These are phyloP conservation scores for Solanum pennellii DNA, from an alignment of 257 asterid genomes.

Conservation along the genomic window DNA sequence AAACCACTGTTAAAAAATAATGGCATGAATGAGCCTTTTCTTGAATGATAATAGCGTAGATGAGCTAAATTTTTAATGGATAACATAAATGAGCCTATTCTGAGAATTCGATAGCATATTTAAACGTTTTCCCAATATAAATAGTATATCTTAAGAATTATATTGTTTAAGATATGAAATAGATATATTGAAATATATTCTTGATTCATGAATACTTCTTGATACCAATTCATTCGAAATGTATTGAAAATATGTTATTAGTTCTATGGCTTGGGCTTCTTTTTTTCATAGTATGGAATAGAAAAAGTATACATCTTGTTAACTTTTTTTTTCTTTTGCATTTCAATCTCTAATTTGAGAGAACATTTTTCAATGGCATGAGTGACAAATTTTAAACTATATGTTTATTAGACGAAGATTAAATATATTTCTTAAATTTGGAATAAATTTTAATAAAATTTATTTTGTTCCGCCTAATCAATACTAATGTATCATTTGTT, in stretches of 20 bases:
- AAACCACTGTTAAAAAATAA: too few relatives aligned
- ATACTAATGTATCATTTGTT: too few relatives aligned
- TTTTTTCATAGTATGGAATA: too few relatives aligned
- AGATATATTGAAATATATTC: neutral
- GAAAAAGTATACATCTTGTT: too few relatives aligned
- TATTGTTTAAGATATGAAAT: neutral
- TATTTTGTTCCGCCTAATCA: neutral
- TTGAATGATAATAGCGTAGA: fast-evolving
- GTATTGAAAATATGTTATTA: neutral
- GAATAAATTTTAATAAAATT: too few relatives aligned
- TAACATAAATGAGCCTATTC: too few relatives aligned
- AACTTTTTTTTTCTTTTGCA: too few relatives aligned
- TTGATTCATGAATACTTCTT: neutral
- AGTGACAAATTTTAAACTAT: neutral
- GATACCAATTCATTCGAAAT: neutral
- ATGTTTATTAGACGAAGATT: too few relatives aligned
- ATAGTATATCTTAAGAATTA: neutral
- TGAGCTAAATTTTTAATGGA: too few relatives aligned
- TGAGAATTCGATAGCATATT: fast-evolving
- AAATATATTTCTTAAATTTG: neutral
- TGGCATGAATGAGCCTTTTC: too few relatives aligned
- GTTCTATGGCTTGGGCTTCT: neutral
- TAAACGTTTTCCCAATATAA: too few relatives aligned
- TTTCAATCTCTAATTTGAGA: neutral
- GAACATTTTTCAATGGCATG: neutral